phyloP scores from a whole-genome alignment of 2,329 filamentous ascomycete species.

The Fusarium sublunatum region DNA sequence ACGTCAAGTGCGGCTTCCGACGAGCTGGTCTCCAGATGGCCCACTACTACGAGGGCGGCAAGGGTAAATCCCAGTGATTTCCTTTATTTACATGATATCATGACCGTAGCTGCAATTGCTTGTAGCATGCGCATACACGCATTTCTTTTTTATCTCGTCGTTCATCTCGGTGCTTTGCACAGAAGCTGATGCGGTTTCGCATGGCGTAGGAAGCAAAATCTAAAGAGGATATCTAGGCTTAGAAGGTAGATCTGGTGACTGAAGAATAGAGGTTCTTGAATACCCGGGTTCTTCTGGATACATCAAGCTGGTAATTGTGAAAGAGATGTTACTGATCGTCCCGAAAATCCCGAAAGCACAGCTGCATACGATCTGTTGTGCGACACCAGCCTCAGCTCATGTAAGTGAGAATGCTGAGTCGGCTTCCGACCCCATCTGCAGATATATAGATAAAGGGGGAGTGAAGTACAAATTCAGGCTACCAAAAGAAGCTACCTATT shows the following conservation, averaged over 20 bases:
- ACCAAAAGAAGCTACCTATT: not conserved
- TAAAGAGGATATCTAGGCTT: conserved; percentile 32
- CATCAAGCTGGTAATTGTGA: not conserved
- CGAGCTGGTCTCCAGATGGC: conserved; percentile 95
- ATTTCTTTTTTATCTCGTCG: conserved; percentile 17
- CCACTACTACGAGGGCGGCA: conserved; percentile 81
- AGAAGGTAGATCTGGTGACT: conserved; percentile 31
- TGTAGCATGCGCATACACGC: not conserved
- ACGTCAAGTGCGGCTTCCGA: conserved; percentile 96
- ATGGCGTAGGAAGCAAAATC: conserved; percentile 48
- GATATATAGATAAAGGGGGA: not conserved
- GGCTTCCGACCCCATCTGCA: conserved; percentile 21
- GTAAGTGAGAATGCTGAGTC: conserved; percentile 15
- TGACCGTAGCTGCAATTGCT: not conserved
- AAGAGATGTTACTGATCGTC: not conserved
- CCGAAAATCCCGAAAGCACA: not conserved
- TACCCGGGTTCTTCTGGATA: not conserved
- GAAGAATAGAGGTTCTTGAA: conserved; percentile 36
- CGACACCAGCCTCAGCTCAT: conserved; percentile 21
- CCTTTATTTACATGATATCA: conserved; percentile 14
- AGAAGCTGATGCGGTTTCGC: conserved; percentile 44
- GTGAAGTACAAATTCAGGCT: not conserved
- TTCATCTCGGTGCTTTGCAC: conserved; percentile 33
- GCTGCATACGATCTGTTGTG: conserved; percentile 10
- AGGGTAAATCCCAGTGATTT: conserved; percentile 57